These are phyloP conservation scores for Eucalyptus sp. DNA, from an alignment of 345 rosid species.

Conservation along the genomic window DNA sequence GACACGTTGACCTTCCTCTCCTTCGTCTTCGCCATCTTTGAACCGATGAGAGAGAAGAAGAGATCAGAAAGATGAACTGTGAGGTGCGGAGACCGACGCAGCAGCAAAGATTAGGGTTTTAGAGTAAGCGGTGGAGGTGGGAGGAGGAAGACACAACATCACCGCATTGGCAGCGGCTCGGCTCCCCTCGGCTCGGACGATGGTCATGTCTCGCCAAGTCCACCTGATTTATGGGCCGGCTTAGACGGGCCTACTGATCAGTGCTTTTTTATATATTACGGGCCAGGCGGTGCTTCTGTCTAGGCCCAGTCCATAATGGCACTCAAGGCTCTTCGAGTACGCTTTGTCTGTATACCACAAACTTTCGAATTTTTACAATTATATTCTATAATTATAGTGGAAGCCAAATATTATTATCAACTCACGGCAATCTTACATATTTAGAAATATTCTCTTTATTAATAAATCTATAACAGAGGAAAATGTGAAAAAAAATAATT, in stretches of 20 bases:
- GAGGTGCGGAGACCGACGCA: not conserved
- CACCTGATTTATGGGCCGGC: not conserved
- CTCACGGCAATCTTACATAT: too few relatives aligned
- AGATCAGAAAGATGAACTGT: not conserved
- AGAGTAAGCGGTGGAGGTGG: not conserved
- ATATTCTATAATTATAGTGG: not conserved
- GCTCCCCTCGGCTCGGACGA: not conserved
- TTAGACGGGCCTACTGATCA: not conserved
- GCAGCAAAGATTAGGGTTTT: not conserved
- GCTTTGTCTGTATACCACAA: not conserved
- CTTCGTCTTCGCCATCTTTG: constrained; percentile 4
- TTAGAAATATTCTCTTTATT: too few relatives aligned
- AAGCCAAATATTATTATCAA: not conserved
- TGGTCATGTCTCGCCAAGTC: not conserved
- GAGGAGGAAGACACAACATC: not conserved
- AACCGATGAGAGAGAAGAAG: not conserved
- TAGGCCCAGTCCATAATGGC: not conserved
- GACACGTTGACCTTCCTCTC: constrained; percentile 55
- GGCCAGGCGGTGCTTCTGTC: not conserved
- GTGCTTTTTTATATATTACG: not conserved
- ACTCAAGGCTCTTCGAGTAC: not conserved
- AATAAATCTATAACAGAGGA: not conserved
- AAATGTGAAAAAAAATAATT: too few relatives aligned
- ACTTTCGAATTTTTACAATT: not conserved
- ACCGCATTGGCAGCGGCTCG: not conserved